Conservation (phyloP, 768 basidiomycete species). For the Macrolepiota albuminosa region DNA sequence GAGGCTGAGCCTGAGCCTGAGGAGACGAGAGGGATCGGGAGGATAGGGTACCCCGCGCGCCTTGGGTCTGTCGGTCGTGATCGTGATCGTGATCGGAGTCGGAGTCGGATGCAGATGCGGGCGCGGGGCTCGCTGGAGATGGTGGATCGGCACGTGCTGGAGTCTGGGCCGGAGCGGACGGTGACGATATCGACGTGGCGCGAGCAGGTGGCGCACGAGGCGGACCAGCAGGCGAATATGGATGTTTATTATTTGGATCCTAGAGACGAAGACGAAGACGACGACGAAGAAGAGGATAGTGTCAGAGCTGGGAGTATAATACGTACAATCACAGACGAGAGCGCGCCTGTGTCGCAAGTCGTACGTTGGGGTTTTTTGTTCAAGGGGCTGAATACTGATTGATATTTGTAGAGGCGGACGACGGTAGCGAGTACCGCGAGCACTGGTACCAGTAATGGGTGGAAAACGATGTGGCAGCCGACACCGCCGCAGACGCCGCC, state of each 20-base stretch:
- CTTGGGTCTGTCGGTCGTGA: slow-evolving; percentile 12
- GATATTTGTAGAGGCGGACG: not conserved
- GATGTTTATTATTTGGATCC: slow-evolving; percentile 43
- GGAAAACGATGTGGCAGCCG: slow-evolving; percentile 12
- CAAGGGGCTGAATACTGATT: not conserved
- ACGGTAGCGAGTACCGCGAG: too few relatives aligned
- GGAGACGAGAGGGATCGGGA: too few relatives aligned
- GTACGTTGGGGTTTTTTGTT: not conserved
- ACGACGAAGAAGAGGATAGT: not conserved
- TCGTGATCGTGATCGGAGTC: too few relatives aligned
- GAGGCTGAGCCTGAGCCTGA: too few relatives aligned
- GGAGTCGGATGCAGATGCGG: not conserved
- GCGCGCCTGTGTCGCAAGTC: not conserved
- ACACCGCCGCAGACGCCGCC: slow-evolving; percentile 21
- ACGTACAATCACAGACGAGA: slow-evolving; percentile 13
- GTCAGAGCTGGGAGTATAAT: slow-evolving; percentile 2
- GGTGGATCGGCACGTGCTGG: slow-evolving; percentile 35
- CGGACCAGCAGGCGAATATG: slow-evolving; percentile 31
- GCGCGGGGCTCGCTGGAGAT: slow-evolving; percentile 39
- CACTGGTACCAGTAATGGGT: too few relatives aligned
- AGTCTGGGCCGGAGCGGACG: slow-evolving; percentile 46
- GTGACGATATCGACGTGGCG: slow-evolving; percentile 55
- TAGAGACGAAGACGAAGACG: slow-evolving; percentile 21
- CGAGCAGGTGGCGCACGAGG: slow-evolving; percentile 43
- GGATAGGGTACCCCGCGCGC: slow-evolving; percentile 21